Conservation (phyloP, 176 grass and related monocot genomes). For the Canna indica region DNA sequence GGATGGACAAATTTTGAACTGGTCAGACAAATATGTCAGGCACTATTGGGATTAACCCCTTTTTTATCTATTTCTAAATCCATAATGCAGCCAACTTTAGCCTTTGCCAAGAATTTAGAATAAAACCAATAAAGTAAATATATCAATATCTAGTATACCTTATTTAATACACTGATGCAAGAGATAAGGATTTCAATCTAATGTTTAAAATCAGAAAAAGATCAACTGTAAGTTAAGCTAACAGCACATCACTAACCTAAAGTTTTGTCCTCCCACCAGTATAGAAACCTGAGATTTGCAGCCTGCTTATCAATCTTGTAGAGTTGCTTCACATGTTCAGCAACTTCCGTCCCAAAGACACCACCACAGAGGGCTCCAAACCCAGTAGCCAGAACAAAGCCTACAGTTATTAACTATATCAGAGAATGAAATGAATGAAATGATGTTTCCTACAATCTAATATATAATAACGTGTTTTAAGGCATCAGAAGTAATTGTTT, state of each 20-base stretch:
- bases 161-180: no score
- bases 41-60: no score
- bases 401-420: constrained; percentile 18
- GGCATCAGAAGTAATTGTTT: not conserved
- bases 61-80: no score
- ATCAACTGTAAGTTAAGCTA: not conserved
- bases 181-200: no score
- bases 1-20: no score
- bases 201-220: no score
- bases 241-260: constrained; percentile 41
- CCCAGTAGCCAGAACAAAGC: constrained; percentile 62
- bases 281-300: constrained; percentile 87
- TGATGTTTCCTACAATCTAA: constrained; percentile 12
- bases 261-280: constrained; percentile 99
- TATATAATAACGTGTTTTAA: not conserved
- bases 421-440: not conserved
- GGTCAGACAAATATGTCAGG: no score
- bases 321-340: constrained; percentile 82
- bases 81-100: no score
- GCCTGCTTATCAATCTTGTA: constrained; percentile 89
- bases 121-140: no score
- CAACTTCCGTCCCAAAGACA: constrained; percentile 70
- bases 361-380: constrained; percentile 73
- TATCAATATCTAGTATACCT: no score
- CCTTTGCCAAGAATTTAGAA: no score